Evolutionary conservation across 164 flowering plant genomes (phyloP).

Genomic region (Buxus sempervirens): DNA sequence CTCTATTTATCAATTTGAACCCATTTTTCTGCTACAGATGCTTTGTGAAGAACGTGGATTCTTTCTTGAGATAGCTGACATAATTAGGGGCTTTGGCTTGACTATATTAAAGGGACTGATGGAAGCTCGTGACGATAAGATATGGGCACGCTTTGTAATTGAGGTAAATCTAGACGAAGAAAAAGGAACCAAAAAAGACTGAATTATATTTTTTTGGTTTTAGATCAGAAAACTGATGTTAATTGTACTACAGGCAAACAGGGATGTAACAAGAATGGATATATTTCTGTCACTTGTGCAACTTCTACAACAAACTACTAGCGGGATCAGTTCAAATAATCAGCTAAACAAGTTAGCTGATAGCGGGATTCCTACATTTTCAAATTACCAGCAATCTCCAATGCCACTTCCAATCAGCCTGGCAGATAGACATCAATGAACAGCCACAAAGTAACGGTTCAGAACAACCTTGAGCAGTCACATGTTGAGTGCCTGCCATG

Average conservation of each 20-base stretch:
- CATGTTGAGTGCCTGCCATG: not conserved
- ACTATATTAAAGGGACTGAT: constrained; percentile 77
- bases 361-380: constrained; percentile 24
- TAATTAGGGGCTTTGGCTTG: constrained; percentile 70
- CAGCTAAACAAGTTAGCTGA: constrained; percentile 24
- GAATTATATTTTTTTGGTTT: not conserved
- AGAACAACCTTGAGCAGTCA: constrained; percentile 25
- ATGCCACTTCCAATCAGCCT: constrained; percentile 41
- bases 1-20: not conserved
- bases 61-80: constrained; percentile 85
- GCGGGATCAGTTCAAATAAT: constrained; percentile 20
- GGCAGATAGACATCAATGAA: constrained; percentile 27
- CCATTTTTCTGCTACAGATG: constrained; percentile 45
- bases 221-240: not conserved
- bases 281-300: constrained; percentile 64
- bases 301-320: constrained; percentile 49
- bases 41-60: constrained; percentile 77
- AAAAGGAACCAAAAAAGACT: not conserved
- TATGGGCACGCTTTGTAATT: constrained; percentile 77
- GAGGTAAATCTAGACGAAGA: constrained; percentile 46
- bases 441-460: constrained; percentile 2
- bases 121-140: constrained; percentile 60
- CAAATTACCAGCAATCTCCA: constrained; percentile 36
- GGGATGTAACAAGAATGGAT: constrained; percentile 61
- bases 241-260: constrained; percentile 49